Evolutionary conservation across 2,329 filamentous ascomycete genomes (phyloP), one percentile per base, ranked within the genome.

Genomic region (Fusarium nanum): DNA sequence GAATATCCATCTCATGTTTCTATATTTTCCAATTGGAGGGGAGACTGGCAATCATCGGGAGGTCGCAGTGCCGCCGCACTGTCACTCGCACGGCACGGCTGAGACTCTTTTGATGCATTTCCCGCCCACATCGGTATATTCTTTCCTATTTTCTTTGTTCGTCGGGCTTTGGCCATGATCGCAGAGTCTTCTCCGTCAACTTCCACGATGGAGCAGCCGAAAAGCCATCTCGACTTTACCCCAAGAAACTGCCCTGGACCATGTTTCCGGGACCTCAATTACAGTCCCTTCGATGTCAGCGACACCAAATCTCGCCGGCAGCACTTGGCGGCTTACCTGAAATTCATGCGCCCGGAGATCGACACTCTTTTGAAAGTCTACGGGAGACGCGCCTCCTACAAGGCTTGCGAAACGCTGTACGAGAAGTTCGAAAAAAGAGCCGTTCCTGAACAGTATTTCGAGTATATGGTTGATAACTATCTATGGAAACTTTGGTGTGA

Each of bases 341-440:
- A 12, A 0, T 64, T 64, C 22, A 50, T 64, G 4, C 60, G 60
- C 5, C 61, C 60, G 0, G 60, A 64, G 13, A 20, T 50, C 9
- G 16, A 22, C 2, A 22, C 46, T 7, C 11, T 50, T 5, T 13
- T 37, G 27, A 22, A 5, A 0, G 27, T 46, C 2, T 64, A 64
- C 12, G 52, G 30, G 0, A 27, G 13, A 5, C 14, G 12, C 1
- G 40, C 60, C 8, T 40, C 20, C 6, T 7, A 28, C 16, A 41
- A 5, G 1, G 22, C 42, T 0, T 64, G 61, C 3, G 8, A 27
- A 13, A 5, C n/a, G 2, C 40, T 64, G 0, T 64, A 64, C 22
- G 22, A 27, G 0, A 37, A 37, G 34, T 37, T 37, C 0, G 14
- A 13, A 8, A 12, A 25, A 2, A 18, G 60, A 34, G 22, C 8